Evolutionary conservation across 805 yeast species (phyloP).

Genomic region (Tetrapisispora fleetii): DNA sequence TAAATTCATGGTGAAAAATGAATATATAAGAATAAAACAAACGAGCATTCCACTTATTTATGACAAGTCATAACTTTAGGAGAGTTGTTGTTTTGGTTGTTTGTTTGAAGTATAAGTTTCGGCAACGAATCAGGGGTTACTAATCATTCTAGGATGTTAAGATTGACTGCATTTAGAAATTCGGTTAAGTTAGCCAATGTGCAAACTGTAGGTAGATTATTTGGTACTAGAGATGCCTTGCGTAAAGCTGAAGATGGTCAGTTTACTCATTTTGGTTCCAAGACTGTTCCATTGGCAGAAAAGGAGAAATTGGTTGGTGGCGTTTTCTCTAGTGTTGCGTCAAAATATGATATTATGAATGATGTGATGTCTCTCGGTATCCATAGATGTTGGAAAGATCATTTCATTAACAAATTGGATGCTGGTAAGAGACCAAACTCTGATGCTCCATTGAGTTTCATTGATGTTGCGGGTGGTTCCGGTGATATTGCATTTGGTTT

Average conservation of each 20-base stretch:
- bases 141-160: not conserved
- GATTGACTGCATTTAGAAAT: not conserved
- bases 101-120: too few relatives aligned
- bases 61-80: too few relatives aligned
- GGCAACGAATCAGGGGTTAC: too few relatives aligned
- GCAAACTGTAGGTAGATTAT: not conserved
- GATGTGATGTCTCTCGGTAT: conserved; percentile 96
- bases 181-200: not conserved
- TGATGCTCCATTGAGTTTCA: conserved; percentile 68
- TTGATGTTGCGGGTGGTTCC: conserved; percentile 98
- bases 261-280: conserved; percentile 84
- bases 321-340: conserved; percentile 91
- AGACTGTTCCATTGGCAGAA: conserved; percentile 66
- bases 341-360: conserved; percentile 91
- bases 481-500: conserved; percentile 97
- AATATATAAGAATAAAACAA: too few relatives aligned
- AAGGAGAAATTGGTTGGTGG: conserved; percentile 77
- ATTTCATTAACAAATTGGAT: conserved; percentile 76
- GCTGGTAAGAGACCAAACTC: conserved; percentile 87
- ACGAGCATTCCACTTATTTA: too few relatives aligned
- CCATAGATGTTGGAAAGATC: conserved; percentile 91
- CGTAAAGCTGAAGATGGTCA: not conserved
- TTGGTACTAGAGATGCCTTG: not conserved
- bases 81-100: too few relatives aligned
- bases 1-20: too few relatives aligned